Evolutionary conservation across 1,284 basidiomycete species (phyloP), one percentile per base, ranked within the genome.

Genomic region (Marasmius sp.): DNA sequence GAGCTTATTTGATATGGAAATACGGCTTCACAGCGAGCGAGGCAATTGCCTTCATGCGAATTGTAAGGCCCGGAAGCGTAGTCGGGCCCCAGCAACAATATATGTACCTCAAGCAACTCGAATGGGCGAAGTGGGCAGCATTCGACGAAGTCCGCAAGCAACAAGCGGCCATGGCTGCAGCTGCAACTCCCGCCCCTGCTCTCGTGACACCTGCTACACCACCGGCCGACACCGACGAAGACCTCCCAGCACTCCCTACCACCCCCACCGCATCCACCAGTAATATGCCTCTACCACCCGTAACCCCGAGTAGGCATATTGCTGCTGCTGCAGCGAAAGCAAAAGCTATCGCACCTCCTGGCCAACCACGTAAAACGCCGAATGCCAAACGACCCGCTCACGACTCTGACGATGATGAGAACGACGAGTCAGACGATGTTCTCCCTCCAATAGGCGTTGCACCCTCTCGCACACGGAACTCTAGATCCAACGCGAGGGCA

Each of bases 1-100:
- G 95, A 55, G 97, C 97, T 3, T 99, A 98, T 80, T 84, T 99
- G 61, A 93, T 98, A 67, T 99, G 97, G 93, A 98, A 97, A 78
- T 96, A 98, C 71, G 93, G 93, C n/a, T 99, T 99, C 73, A 95
- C 95, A n/a, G 96, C 97, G 0, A 88, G 90, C 61, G 97, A 99
- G 77, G 96, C 91, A 9, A 99, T 99, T 64, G 97, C 92, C 0
- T 98, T 95, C 76, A 99, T 99, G 97, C 90, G 97, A 22, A 92
- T 99, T 66, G 90, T 98, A 65, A 88, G 97, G 48, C 97, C 97
- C 0, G 95, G 95, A 1, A 95, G 95, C 73, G 96, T 98, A 14
- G 96, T 98, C 41, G 96, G 96, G 12, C 92, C 92, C 18, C 92
- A 94, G 67, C 92, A 94, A 71, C 97, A 98, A 72, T 99, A 95